Evolutionary conservation across 805 yeast genomes (phyloP).

Genomic region (Candida insectalens): DNA sequence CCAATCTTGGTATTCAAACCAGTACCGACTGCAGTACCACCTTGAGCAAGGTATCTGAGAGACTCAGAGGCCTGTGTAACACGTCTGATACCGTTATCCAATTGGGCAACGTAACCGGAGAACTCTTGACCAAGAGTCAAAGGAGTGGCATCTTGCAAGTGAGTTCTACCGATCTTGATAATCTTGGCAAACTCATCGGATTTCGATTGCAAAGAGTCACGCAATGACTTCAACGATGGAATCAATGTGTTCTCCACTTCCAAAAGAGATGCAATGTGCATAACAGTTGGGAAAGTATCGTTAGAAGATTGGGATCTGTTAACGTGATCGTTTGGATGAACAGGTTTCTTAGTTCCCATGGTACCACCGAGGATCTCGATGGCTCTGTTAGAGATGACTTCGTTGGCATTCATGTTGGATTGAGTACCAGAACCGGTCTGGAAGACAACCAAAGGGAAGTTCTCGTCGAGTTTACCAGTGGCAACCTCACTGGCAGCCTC

Average conservation of each 20-base stretch:
- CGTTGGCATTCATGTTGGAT: slow-evolving; percentile 98
- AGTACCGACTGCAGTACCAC: slow-evolving; percentile 99
- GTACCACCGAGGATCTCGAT: slow-evolving; percentile 91
- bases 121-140: slow-evolving; percentile 97
- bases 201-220: slow-evolving; percentile 70
- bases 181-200: slow-evolving; percentile 77
- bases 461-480: slow-evolving; percentile 84
- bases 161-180: slow-evolving; percentile 98
- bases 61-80: slow-evolving; percentile 69
- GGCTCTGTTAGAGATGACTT: slow-evolving; percentile 97
- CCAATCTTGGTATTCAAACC: slow-evolving; percentile 93
- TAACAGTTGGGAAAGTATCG: slow-evolving; percentile 98
- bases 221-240: slow-evolving; percentile 72
- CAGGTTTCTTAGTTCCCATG: slow-evolving; percentile 86
- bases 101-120: slow-evolving; percentile 91
- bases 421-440: slow-evolving; percentile 99
- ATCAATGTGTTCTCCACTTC: slow-evolving; percentile 69
- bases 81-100: slow-evolving; percentile 83
- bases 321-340: slow-evolving; percentile 97
- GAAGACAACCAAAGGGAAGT: slow-evolving; percentile 97
- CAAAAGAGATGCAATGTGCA: slow-evolving; percentile 97
- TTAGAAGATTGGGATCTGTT: slow-evolving; percentile 98
- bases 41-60: slow-evolving; percentile 85
- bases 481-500: slow-evolving; percentile 93
- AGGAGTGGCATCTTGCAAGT: slow-evolving; percentile 97